Base-by-base conservation (phyloP, 2,329 filamentous ascomycete species). In the Exserohilum turcica region DNA sequence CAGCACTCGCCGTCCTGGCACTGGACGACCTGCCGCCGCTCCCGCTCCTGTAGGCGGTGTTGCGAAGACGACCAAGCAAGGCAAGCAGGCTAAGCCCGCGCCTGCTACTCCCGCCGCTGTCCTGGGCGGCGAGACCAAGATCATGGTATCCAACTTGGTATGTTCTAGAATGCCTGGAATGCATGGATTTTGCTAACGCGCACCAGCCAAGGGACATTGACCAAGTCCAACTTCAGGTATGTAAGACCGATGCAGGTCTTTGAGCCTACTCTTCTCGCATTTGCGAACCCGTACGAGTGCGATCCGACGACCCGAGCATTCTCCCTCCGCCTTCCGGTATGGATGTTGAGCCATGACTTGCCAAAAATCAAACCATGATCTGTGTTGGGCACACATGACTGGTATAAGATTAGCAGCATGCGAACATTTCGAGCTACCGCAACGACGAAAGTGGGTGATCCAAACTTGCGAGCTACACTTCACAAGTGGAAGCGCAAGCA, bases 191-290 rank as follows among this genome's bases (percentile, higher is more conserved):
- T 38, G 58, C 83, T 89, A 80, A 89, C 77, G 24, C 44, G 15
- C 50, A 13, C 29, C 66, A 97, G 91, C 94, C 94, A 77, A 87
- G 88, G 82, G 94, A 99, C 86, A 92, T 99, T 78, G 91, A 87
- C 80, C 93, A 97, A 85, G 82, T 81, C 81, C 91, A 95, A 87
- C 95, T 99, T 82, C 97, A 99, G 94, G 94, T 99, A 99, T 95
- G 94, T 99, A 92, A 92, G 85, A 69, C 66, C 89, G 82, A 88
- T 65, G 65, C 69, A 65, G 74, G 72, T 72, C 68, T 75, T 72
- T 74, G 68, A 74, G 67, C 75, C 75, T 75, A 65, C 55, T 63
- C 59, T 63, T 66, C 48, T 70, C 66, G 66, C 63, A 50, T 60
- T 60, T 60, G 61, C 65, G 63, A 67, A 65, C 65, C 55, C 64